A percentile compares a stretch with the other conserved stretches of the same genome.
These are phyloP conservation scores for Kazachstania bromeliacearum DNA, from an alignment of 805 yeast species.

Conservation along the genomic window DNA sequence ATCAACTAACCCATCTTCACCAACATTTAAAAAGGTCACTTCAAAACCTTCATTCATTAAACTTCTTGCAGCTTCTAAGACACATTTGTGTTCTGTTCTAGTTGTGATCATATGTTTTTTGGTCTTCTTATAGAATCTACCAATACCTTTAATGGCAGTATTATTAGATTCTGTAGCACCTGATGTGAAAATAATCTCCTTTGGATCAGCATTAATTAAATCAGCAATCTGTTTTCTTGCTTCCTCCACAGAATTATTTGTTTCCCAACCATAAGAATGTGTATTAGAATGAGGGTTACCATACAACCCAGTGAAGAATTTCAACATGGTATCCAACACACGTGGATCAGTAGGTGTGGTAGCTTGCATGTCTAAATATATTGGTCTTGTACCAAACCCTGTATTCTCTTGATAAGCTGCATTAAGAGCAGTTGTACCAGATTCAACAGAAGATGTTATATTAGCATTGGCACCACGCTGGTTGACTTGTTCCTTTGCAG, in stretches of 20 bases:
- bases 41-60: conserved; percentile 96
- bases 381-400: conserved; percentile 69
- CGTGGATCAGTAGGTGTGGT: conserved; percentile 98
- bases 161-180: conserved; percentile 98
- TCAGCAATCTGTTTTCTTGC: conserved; percentile 79
- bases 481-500: conserved; percentile 25
- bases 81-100: conserved; percentile 97
- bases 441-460: conserved; percentile 11
- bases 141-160: conserved; percentile 91
- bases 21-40: conserved; percentile 84
- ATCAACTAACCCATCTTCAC: conserved; percentile 66
- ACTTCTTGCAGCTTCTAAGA: conserved; percentile 90
- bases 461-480: conserved; percentile 10
- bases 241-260: conserved; percentile 80
- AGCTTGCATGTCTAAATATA: conserved; percentile 94
- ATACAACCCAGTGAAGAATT: conserved; percentile 81
- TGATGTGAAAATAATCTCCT: conserved; percentile 91
- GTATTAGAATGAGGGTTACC: conserved; percentile 98
- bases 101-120: conserved; percentile 92
- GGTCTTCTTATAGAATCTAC: conserved; percentile 80
- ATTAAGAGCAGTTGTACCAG: conserved; percentile 28
- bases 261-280: conserved; percentile 98
- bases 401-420: conserved; percentile 34
- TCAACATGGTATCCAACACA: conserved; percentile 80
- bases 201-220: conserved; percentile 86